phyloP scores from a whole-genome alignment of 2,329 filamentous ascomycete genomes.

The Leptographium procerum region DNA sequence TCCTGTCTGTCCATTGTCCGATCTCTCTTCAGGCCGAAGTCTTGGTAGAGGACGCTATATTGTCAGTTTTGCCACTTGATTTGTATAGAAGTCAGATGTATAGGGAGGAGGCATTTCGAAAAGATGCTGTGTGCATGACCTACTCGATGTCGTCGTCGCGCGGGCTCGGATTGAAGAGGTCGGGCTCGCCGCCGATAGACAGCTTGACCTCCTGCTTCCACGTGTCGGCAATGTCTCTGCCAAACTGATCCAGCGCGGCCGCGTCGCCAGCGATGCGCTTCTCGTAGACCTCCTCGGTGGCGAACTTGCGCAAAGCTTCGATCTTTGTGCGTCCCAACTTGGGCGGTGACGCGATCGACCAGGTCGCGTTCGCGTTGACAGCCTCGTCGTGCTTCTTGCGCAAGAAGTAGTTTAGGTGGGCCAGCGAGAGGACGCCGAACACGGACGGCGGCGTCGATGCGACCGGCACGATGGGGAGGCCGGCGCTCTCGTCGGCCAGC shows the following conservation, averaged over 20 bases:
- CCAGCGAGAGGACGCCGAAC: background rate
- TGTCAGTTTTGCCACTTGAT: background rate
- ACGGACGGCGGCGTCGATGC: background rate
- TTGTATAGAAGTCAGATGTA: too few species aligned
- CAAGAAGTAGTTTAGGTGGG: background rate
- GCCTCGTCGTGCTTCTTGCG: background rate
- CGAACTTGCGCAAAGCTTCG: background rate
- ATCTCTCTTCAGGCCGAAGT: background rate
- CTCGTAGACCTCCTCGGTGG: background rate
- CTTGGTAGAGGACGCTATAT: background rate
- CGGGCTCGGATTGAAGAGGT: background rate
- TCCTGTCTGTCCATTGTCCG: background rate
- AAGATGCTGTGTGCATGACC: background rate
- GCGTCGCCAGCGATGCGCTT: background rate
- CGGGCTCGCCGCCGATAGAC: background rate
- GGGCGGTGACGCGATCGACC: background rate
- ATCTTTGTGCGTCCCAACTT: background rate
- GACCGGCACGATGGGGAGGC: background rate
- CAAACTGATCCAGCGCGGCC: background rate
- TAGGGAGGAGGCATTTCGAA: background rate
- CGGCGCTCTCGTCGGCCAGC: background rate
- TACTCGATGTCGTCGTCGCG: background rate
- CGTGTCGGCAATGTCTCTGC: background rate
- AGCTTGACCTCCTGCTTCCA: background rate
- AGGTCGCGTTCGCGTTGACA: background rate